These are phyloP conservation scores for Yamadazyma phyllophila DNA, from an alignment of 805 yeast species.

Conservation along the genomic window DNA sequence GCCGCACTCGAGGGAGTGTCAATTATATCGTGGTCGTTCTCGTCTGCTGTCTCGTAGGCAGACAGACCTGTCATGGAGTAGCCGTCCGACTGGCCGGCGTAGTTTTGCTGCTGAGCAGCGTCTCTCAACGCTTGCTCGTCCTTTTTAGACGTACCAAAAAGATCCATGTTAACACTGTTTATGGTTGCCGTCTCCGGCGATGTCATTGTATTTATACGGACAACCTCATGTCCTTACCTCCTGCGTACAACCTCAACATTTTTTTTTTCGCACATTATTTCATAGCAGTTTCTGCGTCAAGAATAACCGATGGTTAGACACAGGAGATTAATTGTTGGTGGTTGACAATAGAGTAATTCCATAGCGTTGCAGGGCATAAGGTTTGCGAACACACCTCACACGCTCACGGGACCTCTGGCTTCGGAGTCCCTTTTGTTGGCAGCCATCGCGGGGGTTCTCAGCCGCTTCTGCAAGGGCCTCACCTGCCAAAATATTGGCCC, in stretches of 20 bases:
- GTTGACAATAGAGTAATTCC: too few relatives aligned
- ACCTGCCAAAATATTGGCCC: background rate
- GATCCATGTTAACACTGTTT: slow-evolving; percentile 23
- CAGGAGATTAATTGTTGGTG: background rate
- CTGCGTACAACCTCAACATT: background rate
- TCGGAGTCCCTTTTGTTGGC: too few relatives aligned
- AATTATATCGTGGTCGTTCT: slow-evolving; percentile 5
- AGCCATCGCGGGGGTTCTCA: too few relatives aligned
- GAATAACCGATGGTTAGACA: background rate
- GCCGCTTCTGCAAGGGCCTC: too few relatives aligned
- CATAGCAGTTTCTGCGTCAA: background rate
- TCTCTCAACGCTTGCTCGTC: slow-evolving; percentile 21
- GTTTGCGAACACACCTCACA: too few relatives aligned
- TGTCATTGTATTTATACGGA: background rate
- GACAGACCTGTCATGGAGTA: slow-evolving; percentile 24
- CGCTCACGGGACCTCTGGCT: too few relatives aligned
- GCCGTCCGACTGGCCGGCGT: slow-evolving; percentile 8
- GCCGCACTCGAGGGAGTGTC: background rate
- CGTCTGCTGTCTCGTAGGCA: slow-evolving; percentile 37
- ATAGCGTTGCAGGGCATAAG: too few relatives aligned
- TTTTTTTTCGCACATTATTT: background rate
- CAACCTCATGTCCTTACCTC: background rate
- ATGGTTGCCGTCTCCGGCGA: background rate
- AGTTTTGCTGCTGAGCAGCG: slow-evolving; percentile 3
- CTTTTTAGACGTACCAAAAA: slow-evolving; percentile 32